phyloP scores from a whole-genome alignment of 2,329 filamentous ascomycete species.

The Fusarium sp. region DNA sequence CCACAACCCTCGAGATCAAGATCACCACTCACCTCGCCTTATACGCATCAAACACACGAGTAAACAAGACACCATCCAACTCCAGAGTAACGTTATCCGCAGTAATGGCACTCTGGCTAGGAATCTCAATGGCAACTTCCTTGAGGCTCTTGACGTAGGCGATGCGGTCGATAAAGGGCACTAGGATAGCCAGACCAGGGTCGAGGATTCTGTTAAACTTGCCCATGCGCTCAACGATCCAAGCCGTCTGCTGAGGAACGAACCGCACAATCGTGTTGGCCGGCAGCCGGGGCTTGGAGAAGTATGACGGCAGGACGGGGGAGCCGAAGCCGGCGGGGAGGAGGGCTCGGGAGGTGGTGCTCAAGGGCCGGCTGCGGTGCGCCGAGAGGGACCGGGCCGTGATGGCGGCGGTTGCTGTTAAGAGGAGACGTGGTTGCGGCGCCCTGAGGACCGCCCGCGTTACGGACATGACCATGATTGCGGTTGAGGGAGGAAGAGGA shows the following conservation, averaged over 20 bases:
- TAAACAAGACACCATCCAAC: constrained; percentile 94
- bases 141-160: constrained; percentile 98
- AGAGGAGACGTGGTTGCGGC: constrained; percentile 37
- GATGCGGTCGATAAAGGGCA: constrained; percentile 93
- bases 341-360: constrained; percentile 45
- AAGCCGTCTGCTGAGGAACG: constrained; percentile 98
- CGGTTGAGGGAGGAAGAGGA: background rate
- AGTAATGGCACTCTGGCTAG: constrained; percentile 96
- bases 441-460: constrained; percentile 44
- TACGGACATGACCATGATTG: constrained; percentile 45
- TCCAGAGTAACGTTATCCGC: constrained; percentile 98
- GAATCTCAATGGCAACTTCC: constrained; percentile 95
- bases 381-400: constrained; percentile 29
- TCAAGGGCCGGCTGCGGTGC: constrained; percentile 42
- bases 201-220: constrained; percentile 94
- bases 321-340: constrained; percentile 48
- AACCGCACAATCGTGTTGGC: constrained; percentile 96
- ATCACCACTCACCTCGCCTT: constrained; percentile 77
- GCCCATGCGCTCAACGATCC: constrained; percentile 99
- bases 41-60: constrained; percentile 95
- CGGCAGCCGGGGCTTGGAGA: constrained; percentile 76
- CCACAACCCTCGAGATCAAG: background rate
- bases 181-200: constrained; percentile 85
- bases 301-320: constrained; percentile 71
- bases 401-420: constrained; percentile 26